These are phyloP conservation scores for Clitoria ternatea DNA, from an alignment of 306 rosid species.

Conservation along the genomic window DNA sequence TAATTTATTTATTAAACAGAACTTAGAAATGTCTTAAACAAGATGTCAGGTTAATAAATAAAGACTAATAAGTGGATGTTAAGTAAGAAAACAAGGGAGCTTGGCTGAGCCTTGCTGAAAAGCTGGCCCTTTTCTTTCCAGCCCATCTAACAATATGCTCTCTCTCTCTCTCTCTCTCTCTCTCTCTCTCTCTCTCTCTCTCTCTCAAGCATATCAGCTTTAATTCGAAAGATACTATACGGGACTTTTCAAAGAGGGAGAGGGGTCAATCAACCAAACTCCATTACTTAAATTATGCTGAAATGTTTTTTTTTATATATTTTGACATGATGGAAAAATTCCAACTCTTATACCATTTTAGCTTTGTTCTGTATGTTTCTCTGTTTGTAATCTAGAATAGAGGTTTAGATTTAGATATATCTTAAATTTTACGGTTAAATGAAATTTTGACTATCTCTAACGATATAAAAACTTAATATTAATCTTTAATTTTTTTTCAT, in stretches of 20 bases:
- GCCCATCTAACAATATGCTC: constrained; percentile 59
- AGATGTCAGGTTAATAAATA: too few relatives aligned
- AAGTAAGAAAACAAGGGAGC: constrained; percentile 23
- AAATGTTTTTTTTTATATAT: background rate
- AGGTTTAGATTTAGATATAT: too few relatives aligned
- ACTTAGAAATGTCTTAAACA: too few relatives aligned
- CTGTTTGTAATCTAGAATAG: too few relatives aligned
- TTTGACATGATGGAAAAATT: background rate
- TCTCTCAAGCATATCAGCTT: constrained; percentile 21
- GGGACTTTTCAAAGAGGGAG: constrained; percentile 29
- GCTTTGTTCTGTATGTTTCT: too few relatives aligned
- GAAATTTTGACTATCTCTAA: too few relatives aligned
- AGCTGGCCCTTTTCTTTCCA: constrained; percentile 54
- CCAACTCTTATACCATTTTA: background rate
- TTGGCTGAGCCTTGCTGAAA: constrained; percentile 46
- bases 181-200: constrained; percentile 9
- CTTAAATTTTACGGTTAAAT: too few relatives aligned
- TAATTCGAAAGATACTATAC: constrained; percentile 23
- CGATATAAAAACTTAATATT: too few relatives aligned
- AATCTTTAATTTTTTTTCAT: too few relatives aligned
- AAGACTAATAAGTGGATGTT: background rate
- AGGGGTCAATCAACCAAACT: constrained; percentile 41
- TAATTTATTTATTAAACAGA: too few relatives aligned
- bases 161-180: constrained; percentile 31
- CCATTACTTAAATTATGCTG: constrained; percentile 12